Percentiles rank a stretch among this genome's conserved stretches.
These are phyloP conservation scores for Vinca minor DNA, from an alignment of 257 asterid genomes.

Conservation along the genomic window DNA sequence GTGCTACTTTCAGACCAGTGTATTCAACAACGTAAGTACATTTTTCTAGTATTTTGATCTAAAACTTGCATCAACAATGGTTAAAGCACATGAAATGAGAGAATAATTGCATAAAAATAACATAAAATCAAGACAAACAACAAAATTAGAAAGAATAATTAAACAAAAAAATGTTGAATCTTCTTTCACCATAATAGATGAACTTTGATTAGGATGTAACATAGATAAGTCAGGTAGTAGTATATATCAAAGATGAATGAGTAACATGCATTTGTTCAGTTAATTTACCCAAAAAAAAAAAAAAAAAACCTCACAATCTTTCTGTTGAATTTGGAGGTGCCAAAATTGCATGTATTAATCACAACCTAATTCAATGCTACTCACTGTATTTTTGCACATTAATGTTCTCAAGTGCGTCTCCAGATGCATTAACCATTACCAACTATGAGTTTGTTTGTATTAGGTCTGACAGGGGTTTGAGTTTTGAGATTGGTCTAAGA, in stretches of 20 bases:
- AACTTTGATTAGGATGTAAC: conserved; percentile 3
- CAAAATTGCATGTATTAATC: conserved; percentile 8
- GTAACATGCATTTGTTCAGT: conserved; percentile 24
- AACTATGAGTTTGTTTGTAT: no score
- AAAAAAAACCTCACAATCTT: conserved; percentile 23
- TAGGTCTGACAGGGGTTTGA: no score
- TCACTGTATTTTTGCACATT: conserved; percentile 7
- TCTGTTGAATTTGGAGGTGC: conserved; percentile 23
- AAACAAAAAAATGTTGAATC: neutral
- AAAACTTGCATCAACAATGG: neutral
- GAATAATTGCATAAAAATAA: neutral
- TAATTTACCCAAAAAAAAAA: conserved; percentile 5
- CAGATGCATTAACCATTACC: conserved; percentile 19
- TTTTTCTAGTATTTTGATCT: neutral
- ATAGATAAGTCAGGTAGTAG: conserved; percentile 10
- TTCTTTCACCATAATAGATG: neutral
- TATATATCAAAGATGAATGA: conserved; percentile 6
- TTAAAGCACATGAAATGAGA: neutral
- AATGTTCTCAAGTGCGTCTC: conserved; percentile 23
- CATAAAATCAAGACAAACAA: conserved; percentile 4
- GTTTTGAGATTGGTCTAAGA: no score
- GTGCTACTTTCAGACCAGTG: no score
- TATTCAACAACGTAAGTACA: no score
- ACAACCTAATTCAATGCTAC: conserved; percentile 18
- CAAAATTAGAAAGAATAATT: neutral